Percentiles rank a stretch among this genome's conserved stretches.
phyloP scores from a whole-genome alignment of 2,329 filamentous ascomycete genomes.

The Lecanicillium sp. region DNA sequence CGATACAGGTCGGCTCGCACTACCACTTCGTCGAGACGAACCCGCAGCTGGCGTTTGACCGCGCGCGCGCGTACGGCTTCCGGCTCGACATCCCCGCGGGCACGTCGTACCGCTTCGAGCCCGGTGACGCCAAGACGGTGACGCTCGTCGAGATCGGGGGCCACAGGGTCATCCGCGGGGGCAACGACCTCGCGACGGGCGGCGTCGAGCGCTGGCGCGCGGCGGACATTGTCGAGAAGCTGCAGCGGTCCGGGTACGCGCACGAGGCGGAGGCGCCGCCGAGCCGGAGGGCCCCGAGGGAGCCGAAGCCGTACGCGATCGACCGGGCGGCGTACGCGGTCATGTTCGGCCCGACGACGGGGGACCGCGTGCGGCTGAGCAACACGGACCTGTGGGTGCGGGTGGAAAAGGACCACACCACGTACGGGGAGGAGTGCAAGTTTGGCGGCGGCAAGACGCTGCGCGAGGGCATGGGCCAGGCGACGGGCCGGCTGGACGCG shows the following conservation, averaged over 20 bases:
- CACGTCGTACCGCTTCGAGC: slow-evolving; percentile 89
- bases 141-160: slow-evolving; percentile 85
- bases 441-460: slow-evolving; percentile 94
- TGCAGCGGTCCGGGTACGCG: slow-evolving; percentile 70
- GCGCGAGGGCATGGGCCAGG: slow-evolving; percentile 93
- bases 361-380: slow-evolving; percentile 76
- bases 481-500: slow-evolving; percentile 64
- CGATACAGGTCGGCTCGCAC: slow-evolving; percentile 89
- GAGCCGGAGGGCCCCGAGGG: slow-evolving; percentile 42
- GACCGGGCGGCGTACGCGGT: slow-evolving; percentile 70
- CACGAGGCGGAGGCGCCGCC: slow-evolving; percentile 63
- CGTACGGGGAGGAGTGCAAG: slow-evolving; percentile 88
- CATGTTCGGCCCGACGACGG: slow-evolving; percentile 92
- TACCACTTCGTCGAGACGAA: slow-evolving; percentile 96
- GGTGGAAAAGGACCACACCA: slow-evolving; percentile 79
- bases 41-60: slow-evolving; percentile 82
- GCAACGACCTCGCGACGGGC: slow-evolving; percentile 73
- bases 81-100: slow-evolving; percentile 85
- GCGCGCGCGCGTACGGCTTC: slow-evolving; percentile 73
- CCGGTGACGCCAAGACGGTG: slow-evolving; percentile 85
- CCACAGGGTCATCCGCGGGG: slow-evolving; percentile 71
- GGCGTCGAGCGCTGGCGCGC: slow-evolving; percentile 57
- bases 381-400: slow-evolving; percentile 84
- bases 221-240: slow-evolving; percentile 58
- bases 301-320: slow-evolving; percentile 58